Conservation (phyloP, 768 basidiomycete genomes). For the Collybia mongolica region DNA sequence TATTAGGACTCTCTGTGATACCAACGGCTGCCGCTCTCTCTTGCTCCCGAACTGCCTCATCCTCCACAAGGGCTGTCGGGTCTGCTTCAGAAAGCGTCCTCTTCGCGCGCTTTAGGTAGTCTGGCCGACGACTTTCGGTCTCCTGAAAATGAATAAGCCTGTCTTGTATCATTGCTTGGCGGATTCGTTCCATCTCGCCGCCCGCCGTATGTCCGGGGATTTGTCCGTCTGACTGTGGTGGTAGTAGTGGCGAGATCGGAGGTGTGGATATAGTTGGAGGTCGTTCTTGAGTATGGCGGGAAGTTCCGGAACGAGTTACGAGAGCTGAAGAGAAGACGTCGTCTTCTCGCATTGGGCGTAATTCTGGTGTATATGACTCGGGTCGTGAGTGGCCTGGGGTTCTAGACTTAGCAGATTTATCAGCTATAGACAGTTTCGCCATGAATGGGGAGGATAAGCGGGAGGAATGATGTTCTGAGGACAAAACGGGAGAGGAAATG, state of each 20-base stretch:
- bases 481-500: slow-evolving; percentile 28
- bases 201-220: slow-evolving; percentile 32
- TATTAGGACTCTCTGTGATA: slow-evolving; percentile 67
- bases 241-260: slow-evolving; percentile 18
- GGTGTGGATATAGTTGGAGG: slow-evolving; percentile 7
- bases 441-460: slow-evolving; percentile 48
- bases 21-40: slow-evolving; percentile 41
- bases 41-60: slow-evolving; percentile 27
- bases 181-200: slow-evolving; percentile 61
- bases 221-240: slow-evolving; percentile 20
- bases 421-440: slow-evolving; percentile 32
- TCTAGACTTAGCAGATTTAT: slow-evolving; percentile 18
- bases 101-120: slow-evolving; percentile 66
- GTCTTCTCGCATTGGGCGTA: slow-evolving; percentile 18
- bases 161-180: slow-evolving; percentile 50
- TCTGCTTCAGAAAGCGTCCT: slow-evolving; percentile 44
- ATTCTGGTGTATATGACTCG: slow-evolving; percentile 14
- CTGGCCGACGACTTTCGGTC: slow-evolving; percentile 64
- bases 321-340: slow-evolving; percentile 23
- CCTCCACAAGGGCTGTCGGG: slow-evolving; percentile 31
- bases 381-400: slow-evolving; percentile 9
- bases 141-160: slow-evolving; percentile 47
- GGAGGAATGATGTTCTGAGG: slow-evolving; percentile 25
- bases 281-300: neutral
- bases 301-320: neutral